Base-by-base conservation (phyloP, 768 basidiomycete species). In the Tephrocybe sp. region DNA sequence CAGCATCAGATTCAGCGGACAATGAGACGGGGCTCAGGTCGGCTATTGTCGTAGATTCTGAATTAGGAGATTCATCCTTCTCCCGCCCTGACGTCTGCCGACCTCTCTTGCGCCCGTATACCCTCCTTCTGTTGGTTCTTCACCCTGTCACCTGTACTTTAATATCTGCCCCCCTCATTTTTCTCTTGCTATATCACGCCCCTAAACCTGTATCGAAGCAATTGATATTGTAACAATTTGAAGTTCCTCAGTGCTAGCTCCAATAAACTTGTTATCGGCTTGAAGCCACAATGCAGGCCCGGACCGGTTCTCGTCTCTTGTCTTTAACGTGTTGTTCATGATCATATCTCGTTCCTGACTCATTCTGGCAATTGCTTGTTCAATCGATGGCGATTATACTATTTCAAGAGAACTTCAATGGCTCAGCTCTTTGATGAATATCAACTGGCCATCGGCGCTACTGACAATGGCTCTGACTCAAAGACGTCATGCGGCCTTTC, bases 111-210 rank as follows among this genome's bases (percentile, higher is more conserved):
- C 47, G 36, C 49, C 49, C 49, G 49, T 61, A 59, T 61, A 56
- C 56, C 55, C 51, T 37, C 42, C 47, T 47, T 48, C 24, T 28
- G 31, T 42, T 56, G 46, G 49, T 48, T 50, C 52, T 49, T 44
- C 43, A 37, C 55, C 34, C 47, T 31, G 45, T 46, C 41, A 39
- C 51, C 52, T 65, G 62, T 65, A 63, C 54, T 53, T 62, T 59
- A 59, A 54, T 61, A 54, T 54, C 43, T 57, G 49, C 39, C 53
- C 46, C n/a, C 47, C 26, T 41, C 43, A 52, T 50, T 53, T 59
- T 41, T 57, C 37, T 52, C 35, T 28, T 26, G 49, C 55, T 50
- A 53, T 39, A 39, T 52, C 49, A 54, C 49, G 60, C 57, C 59
- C 28, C 44, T 50, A 52, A 41, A 49, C 53, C 36, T 57, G 49